phyloP scores from a whole-genome alignment of 1,139 yeast species.

The Kodamaea arcana region DNA sequence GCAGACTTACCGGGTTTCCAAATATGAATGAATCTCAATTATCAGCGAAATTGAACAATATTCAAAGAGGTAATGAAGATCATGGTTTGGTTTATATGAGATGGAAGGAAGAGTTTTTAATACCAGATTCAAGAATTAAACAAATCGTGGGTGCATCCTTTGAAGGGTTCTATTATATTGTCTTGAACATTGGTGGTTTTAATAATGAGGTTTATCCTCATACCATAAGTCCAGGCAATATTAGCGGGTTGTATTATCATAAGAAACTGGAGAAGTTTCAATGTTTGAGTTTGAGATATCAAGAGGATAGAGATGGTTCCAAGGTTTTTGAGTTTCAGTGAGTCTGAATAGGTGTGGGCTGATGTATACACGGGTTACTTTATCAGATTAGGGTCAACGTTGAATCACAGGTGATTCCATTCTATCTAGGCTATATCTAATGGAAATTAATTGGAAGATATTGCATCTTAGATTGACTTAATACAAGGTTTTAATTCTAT shows the following conservation, averaged over 20 bases:
- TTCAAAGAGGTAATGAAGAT: constrained; percentile 28
- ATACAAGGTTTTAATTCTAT: too few relatives aligned
- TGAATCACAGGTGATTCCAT: too few relatives aligned
- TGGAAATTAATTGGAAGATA: too few relatives aligned
- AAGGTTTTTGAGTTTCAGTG: constrained; percentile 23
- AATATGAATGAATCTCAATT: constrained; percentile 18
- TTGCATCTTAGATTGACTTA: too few relatives aligned
- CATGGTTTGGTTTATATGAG: constrained; percentile 72
- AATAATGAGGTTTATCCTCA: constrained; percentile 6
- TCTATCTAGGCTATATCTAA: too few relatives aligned
- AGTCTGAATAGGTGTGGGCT: background rate
- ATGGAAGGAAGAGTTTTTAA: constrained; percentile 87
- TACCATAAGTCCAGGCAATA: constrained; percentile 45
- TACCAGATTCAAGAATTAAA: constrained; percentile 73
- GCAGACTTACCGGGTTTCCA: constrained; percentile 54
- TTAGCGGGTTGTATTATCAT: constrained; percentile 80
- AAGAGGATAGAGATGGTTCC: constrained; percentile 28
- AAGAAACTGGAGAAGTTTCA: constrained; percentile 75
- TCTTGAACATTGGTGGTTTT: constrained; percentile 62
- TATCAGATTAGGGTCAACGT: too few relatives aligned
- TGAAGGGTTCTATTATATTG: constrained; percentile 89
- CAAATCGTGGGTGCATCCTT: constrained; percentile 77
- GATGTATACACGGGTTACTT: too few relatives aligned
- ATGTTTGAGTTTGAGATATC: constrained; percentile 33
- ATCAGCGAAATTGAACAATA: constrained; percentile 20